Conservation (phyloP, 179 eudicot species). For the Heliamphora pulchella region DNA sequence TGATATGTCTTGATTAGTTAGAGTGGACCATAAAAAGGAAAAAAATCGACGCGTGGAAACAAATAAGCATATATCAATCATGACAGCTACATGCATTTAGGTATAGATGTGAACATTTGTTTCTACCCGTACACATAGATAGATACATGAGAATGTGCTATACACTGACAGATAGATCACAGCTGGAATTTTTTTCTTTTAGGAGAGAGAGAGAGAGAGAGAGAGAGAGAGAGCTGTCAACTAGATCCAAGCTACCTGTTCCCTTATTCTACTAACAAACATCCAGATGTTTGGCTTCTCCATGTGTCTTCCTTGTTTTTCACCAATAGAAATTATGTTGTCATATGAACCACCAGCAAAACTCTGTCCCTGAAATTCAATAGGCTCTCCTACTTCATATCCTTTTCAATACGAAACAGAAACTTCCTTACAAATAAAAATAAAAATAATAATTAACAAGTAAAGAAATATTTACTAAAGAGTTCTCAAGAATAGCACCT, state of each 20-base stretch:
- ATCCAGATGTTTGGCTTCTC: constrained; percentile 46
- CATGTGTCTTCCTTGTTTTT: constrained; percentile 21
- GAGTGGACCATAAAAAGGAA: not conserved
- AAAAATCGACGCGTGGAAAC: not conserved
- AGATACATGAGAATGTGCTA: not conserved
- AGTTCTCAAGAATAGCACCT: not conserved
- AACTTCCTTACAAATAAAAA: not conserved
- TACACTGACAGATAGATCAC: not conserved
- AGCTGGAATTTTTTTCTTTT: no score
- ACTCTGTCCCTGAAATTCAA: constrained; percentile 33
- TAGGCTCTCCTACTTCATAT: not conserved
- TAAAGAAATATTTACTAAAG: not conserved
- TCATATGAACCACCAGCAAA: constrained; percentile 31
- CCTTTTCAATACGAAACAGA: not conserved
- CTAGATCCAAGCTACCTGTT: constrained; percentile 31
- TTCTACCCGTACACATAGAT: not conserved
- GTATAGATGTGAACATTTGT: not conserved
- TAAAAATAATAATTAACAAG: no score
- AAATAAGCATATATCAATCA: not conserved
- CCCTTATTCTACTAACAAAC: constrained; percentile 53
- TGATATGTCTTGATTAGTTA: not conserved
- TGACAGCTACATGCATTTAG: not conserved
- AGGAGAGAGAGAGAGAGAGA: not conserved
- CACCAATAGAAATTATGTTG: constrained; percentile 21
- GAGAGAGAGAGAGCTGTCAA: not conserved